Evolutionary conservation across 441 rosid species (phyloP), one percentile per base, ranked within the genome.

Genomic region (Hura crepitans): DNA sequence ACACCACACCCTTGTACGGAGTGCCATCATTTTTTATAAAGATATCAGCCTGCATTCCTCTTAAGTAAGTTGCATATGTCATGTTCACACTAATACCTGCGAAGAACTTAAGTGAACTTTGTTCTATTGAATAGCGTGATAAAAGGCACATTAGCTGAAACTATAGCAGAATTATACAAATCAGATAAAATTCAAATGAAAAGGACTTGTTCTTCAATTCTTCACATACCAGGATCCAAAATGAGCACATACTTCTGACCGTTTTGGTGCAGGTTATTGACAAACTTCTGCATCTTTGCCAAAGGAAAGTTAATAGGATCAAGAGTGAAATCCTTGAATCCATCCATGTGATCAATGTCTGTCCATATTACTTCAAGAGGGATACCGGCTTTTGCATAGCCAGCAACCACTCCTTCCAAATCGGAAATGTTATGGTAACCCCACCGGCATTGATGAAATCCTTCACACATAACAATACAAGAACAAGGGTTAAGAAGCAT

Each of bases 361-460:
- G 90, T 85, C 96, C 97, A 92, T 83, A 92, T 89, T 8, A 87
- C 96, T 74, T 92, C 97, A 13, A 89, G 90, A 20, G 91, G 94
- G 25, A 92, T 89, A 1, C 68, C 54, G 43, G 94, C 92, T 60
- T 85, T 86, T 66, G 87, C 87, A 79, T 92, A 92, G 22, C 89
- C 90, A 56, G 86, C 82, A 51, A 89, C 94, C 55, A 89, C 96
- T 27, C 57, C 70, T 60, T 86, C 84, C n/a, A 92, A 25, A 37
- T 86, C 92, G 6, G 84, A 64, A 0, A 89, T 85, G 59, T 85
- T 84, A 72, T 76, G 78, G 79, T 92, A 92, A 2, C 96, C 96
- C 27, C 75, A 89, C 72, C 86, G 75, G 73, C 94, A 92, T 53
- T 92, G 96, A 61, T 92, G 97, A 66, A 92, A 89, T 25, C 97